Evolutionary conservation across 2,329 filamentous ascomycete species (phyloP).

Genomic region (Apiospora malaysiana): DNA sequence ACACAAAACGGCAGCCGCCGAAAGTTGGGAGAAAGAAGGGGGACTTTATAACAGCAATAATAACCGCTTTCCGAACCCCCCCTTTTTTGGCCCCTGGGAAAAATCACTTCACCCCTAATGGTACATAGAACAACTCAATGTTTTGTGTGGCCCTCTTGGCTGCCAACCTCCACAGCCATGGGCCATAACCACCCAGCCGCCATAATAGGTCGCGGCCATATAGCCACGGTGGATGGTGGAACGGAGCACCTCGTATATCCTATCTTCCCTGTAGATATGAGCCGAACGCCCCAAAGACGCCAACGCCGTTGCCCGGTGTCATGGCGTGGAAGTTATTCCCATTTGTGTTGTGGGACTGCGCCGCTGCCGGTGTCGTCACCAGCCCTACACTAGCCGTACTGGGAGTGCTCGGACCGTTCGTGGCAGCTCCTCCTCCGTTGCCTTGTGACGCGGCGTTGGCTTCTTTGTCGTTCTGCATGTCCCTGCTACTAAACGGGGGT

Average conservation of each 20-base stretch:
- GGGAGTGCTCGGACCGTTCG: conserved; percentile 63
- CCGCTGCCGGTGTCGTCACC: conserved; percentile 55
- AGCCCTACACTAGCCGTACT: conserved; percentile 66
- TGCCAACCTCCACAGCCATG: too few species aligned
- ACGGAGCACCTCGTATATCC: background rate
- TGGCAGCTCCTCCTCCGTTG: conserved; percentile 27
- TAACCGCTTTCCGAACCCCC: conserved; percentile 10
- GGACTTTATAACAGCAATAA: conserved; percentile 7
- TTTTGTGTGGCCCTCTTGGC: background rate
- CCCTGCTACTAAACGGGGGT: conserved; percentile 17
- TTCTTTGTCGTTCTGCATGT: conserved; percentile 34
- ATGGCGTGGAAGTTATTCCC: conserved; percentile 71
- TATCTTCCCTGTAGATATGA: conserved; percentile 13
- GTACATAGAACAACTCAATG: conserved; percentile 19
- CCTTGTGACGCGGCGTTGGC: conserved; percentile 47
- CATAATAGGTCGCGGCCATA: too few species aligned
- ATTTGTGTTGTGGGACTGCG: conserved; percentile 61
- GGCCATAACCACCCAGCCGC: too few species aligned
- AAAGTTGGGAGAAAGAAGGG: background rate
- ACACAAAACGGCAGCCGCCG: background rate
- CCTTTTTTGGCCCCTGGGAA: background rate
- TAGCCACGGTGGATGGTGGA: background rate
- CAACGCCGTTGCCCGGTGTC: conserved; percentile 78
- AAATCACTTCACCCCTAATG: conserved; percentile 22
- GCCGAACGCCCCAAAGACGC: conserved; percentile 48